Conservation (phyloP, 2,329 filamentous ascomycete species). For the Xylaria sp. region DNA sequence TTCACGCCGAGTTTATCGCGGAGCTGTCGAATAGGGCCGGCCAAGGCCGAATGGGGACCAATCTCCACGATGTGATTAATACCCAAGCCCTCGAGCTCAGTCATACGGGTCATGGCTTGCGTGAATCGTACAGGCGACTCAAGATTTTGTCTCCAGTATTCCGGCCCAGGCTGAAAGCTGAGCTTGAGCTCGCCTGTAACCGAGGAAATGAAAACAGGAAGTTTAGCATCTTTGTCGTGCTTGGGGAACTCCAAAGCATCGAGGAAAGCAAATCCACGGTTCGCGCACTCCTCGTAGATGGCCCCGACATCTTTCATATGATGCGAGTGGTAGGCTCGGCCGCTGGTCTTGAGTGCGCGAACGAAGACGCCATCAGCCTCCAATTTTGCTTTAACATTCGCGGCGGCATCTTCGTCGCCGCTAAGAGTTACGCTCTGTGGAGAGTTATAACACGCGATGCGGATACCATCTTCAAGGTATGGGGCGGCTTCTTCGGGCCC, state of each 20-base stretch:
- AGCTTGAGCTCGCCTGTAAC: constrained; percentile 22
- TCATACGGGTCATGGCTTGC: constrained; percentile 16
- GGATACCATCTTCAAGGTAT: constrained; percentile 45
- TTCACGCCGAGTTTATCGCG: constrained; percentile 27
- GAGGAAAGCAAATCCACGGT: constrained; percentile 12
- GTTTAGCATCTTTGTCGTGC: constrained; percentile 14
- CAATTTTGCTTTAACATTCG: constrained; percentile 13
- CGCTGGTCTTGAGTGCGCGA: constrained; percentile 27
- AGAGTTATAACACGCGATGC: constrained; percentile 51
- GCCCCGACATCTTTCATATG: constrained; percentile 31
- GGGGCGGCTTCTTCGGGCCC: constrained; percentile 40
- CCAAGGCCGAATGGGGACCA: constrained; percentile 32
- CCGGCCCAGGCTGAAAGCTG: constrained; percentile 20
- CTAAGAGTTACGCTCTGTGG: constrained; percentile 27
- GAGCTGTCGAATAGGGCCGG: constrained; percentile 29
- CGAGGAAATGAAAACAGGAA: constrained; percentile 23
- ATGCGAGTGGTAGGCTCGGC: constrained; percentile 38
- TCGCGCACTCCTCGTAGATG: constrained; percentile 23
- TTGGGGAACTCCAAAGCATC: constrained; percentile 11
- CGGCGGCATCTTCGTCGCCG: constrained; percentile 16
- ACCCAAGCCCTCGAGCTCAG: constrained; percentile 17
- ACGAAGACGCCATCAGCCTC: constrained; percentile 23
- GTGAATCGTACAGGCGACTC: constrained; percentile 21
- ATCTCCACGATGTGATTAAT: constrained; percentile 32
- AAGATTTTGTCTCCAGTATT: constrained; percentile 31